phyloP scores from a whole-genome alignment of 2,329 filamentous ascomycete genomes.

The Xylariaceae sp. region DNA sequence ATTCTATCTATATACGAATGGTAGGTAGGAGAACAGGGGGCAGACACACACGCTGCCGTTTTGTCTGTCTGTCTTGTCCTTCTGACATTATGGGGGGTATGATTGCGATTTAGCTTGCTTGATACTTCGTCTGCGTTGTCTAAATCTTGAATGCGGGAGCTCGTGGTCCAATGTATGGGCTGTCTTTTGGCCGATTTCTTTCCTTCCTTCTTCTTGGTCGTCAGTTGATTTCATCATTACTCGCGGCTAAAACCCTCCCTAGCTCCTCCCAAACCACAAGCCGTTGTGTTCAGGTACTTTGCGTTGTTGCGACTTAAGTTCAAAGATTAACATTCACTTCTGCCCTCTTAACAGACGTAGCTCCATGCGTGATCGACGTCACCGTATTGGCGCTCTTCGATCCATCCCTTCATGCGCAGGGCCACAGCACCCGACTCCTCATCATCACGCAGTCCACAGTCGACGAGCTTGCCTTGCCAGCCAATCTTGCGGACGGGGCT shows the following conservation, averaged over 20 bases:
- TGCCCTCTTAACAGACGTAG: constrained; percentile 42
- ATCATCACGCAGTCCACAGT: constrained; percentile 73
- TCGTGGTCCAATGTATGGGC: neutral
- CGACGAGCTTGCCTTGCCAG: constrained; percentile 76
- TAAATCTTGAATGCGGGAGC: neutral
- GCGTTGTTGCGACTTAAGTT: neutral
- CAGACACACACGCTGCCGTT: no score
- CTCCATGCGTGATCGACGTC: constrained; percentile 92
- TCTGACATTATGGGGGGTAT: no score
- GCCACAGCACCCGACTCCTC: constrained; percentile 88
- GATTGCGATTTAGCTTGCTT: neutral
- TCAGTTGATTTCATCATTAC: neutral
- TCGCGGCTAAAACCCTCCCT: neutral
- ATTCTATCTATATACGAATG: no score
- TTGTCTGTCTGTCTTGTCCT: no score
- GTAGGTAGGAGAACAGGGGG: no score
- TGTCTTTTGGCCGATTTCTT: neutral
- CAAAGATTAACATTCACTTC: neutral
- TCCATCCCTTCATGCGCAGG: constrained; percentile 89
- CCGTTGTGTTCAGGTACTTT: neutral
- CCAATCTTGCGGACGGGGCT: constrained; percentile 83
- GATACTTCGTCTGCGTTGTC: neutral
- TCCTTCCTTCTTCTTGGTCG: neutral
- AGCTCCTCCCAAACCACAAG: neutral
- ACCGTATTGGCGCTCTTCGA: constrained; percentile 91